Percentiles rank a stretch among this genome's conserved stretches.
Conservation (phyloP, 2,329 filamentous ascomycete species). For the Didymella exigua region DNA sequence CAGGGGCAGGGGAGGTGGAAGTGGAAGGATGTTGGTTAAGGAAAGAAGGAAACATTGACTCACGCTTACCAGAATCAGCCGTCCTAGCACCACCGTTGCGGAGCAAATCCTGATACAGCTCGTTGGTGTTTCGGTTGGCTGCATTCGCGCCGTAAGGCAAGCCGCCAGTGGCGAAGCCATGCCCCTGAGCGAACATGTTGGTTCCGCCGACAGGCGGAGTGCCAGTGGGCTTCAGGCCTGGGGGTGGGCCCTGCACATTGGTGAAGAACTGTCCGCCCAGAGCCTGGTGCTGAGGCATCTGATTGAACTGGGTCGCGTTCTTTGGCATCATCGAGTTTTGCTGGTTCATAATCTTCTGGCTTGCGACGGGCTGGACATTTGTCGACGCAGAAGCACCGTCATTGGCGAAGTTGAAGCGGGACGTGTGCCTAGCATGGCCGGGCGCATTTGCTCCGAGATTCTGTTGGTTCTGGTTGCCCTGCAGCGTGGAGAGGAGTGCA, state of each 20-base stretch:
- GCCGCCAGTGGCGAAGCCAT: constrained; percentile 74
- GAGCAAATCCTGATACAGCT: constrained; percentile 78
- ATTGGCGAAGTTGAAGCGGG: constrained; percentile 85
- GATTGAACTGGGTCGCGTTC: constrained; percentile 55
- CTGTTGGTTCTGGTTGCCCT: constrained; percentile 53
- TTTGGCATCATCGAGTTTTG: constrained; percentile 83
- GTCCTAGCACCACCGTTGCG: constrained; percentile 73
- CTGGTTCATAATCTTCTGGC: constrained; percentile 80
- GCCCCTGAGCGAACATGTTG: constrained; percentile 87
- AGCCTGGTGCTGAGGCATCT: constrained; percentile 59
- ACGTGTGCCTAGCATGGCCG: constrained; percentile 80
- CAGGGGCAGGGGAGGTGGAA: constrained; percentile 86
- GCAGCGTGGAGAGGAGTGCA: constrained; percentile 58
- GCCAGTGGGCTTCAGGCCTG: constrained; percentile 91
- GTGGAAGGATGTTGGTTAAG: constrained; percentile 83
- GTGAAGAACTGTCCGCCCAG: constrained; percentile 75
- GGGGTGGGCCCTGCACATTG: constrained; percentile 88
- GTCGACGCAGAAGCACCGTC: constrained; percentile 66
- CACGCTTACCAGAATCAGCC: constrained; percentile 93
- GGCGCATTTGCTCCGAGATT: constrained; percentile 63
- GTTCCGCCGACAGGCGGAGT: constrained; percentile 83
- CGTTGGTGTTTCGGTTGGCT: constrained; percentile 74
- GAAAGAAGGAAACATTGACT: constrained; percentile 95
- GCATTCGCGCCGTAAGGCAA: constrained; percentile 66
- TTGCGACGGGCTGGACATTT: constrained; percentile 76